A percentile compares a stretch with the other conserved stretches of the same genome.
Evolutionary conservation across 2,329 filamentous ascomycete species (phyloP).

Genomic region (Hypoxylon sp.): DNA sequence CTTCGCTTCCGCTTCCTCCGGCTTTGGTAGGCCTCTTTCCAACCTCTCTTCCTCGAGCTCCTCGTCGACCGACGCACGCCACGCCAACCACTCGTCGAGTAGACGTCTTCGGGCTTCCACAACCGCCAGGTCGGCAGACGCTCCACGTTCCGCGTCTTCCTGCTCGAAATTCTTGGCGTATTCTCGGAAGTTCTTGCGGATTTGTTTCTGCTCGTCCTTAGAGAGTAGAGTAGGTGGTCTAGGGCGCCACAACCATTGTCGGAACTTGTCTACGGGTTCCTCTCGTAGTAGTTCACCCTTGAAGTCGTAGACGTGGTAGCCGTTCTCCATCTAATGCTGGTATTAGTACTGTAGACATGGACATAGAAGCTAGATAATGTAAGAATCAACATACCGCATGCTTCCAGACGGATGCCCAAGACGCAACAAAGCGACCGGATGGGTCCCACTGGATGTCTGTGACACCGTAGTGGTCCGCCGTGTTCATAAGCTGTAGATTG

Average conservation of each 20-base stretch:
- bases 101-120: slow-evolving; percentile 84
- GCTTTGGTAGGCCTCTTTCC: slow-evolving; percentile 70
- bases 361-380: background rate
- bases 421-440: slow-evolving; percentile 91
- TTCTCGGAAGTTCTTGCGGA: slow-evolving; percentile 97
- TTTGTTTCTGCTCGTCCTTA: slow-evolving; percentile 97
- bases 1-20: slow-evolving; percentile 68
- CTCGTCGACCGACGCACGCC: slow-evolving; percentile 77
- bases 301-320: slow-evolving; percentile 98
- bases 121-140: slow-evolving; percentile 91
- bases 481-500: slow-evolving; percentile 94
- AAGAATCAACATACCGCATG: slow-evolving; percentile 82
- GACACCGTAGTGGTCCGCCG: slow-evolving; percentile 93
- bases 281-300: slow-evolving; percentile 88
- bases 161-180: slow-evolving; percentile 96
- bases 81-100: slow-evolving; percentile 88
- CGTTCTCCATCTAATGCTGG: slow-evolving; percentile 89
- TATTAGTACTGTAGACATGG: slow-evolving; percentile 14
- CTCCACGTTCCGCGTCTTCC: slow-evolving; percentile 91
- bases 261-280: slow-evolving; percentile 94
- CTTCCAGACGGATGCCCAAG: slow-evolving; percentile 94
- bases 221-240: slow-evolving; percentile 88
- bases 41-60: slow-evolving; percentile 77
- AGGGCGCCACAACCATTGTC: slow-evolving; percentile 95
- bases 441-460: slow-evolving; percentile 99